A percentile compares a stretch with the other conserved stretches of the same genome.
These are phyloP conservation scores for Huntiella bhutanensis DNA, from an alignment of 2,329 filamentous ascomycete species.

Conservation along the genomic window DNA sequence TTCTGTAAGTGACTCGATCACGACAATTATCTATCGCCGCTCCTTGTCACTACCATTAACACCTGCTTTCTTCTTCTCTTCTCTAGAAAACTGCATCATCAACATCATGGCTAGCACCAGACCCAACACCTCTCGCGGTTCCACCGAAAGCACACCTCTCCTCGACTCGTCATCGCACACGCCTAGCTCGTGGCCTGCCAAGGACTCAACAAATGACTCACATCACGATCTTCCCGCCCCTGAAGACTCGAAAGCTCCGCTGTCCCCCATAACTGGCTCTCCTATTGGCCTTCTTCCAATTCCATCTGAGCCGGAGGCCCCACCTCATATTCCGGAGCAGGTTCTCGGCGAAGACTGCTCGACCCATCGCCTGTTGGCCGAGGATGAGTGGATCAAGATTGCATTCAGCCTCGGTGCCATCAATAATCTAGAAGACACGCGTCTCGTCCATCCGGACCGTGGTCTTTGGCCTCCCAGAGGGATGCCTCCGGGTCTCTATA, in stretches of 20 bases:
- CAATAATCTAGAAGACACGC: constrained; percentile 19
- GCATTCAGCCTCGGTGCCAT: constrained; percentile 10
- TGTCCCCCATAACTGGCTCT: too few relatives aligned
- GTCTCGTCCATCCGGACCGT: constrained; percentile 23
- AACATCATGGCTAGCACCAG: too few relatives aligned
- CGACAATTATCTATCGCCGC: too few relatives aligned
- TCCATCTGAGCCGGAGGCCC: neutral
- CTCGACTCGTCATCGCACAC: neutral
- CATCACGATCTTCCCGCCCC: too few relatives aligned
- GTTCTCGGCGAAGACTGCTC: neutral
- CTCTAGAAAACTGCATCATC: too few relatives aligned
- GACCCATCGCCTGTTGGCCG: constrained; percentile 6
- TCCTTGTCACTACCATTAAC: too few relatives aligned
- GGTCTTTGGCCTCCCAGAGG: constrained; percentile 28
- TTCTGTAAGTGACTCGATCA: too few relatives aligned
- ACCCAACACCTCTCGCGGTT: too few relatives aligned
- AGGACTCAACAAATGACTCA: neutral
- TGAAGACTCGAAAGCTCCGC: neutral
- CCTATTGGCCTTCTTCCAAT: neutral
- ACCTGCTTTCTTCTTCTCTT: too few relatives aligned
- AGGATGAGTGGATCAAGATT: constrained; percentile 8
- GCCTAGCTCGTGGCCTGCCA: neutral
- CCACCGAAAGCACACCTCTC: too few relatives aligned
- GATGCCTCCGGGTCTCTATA: constrained; percentile 30
- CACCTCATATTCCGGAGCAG: neutral